phyloP scores from a whole-genome alignment of 1,284 basidiomycete genomes.

The Termitomyces sp. region DNA sequence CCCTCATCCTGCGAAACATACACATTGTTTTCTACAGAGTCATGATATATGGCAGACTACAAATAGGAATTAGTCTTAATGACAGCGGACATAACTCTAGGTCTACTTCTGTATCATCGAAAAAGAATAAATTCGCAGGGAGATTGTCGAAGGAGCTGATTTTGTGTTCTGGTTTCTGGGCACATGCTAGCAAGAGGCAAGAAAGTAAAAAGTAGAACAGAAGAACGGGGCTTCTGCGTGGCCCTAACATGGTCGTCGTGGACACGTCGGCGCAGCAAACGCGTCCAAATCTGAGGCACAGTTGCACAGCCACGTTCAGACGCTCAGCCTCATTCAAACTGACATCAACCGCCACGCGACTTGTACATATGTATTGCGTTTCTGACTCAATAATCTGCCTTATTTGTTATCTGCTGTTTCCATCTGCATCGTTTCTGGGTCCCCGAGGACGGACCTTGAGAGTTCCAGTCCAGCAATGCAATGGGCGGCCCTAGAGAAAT shows the following conservation, averaged over 20 bases:
- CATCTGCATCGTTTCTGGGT: no score
- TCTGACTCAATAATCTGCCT: no score
- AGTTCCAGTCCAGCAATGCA: no score
- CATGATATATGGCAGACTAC: conserved; percentile 81
- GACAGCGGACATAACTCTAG: not conserved
- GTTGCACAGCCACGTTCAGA: conserved; percentile 13
- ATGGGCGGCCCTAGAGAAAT: no score
- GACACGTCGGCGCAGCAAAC: conserved; percentile 17
- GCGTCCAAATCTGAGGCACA: conserved; percentile 10
- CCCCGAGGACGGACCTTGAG: no score
- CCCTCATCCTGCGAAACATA: conserved; percentile 89
- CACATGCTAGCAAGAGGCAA: conserved; percentile 16
- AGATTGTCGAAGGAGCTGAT: conserved; percentile 61
- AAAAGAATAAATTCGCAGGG: conserved; percentile 86
- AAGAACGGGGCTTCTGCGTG: conserved; percentile 19
- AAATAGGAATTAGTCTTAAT: conserved; percentile 1
- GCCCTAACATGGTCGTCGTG: conserved; percentile 24
- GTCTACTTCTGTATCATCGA: conserved; percentile 82
- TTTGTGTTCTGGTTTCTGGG: conserved; percentile 32
- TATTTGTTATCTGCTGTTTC: no score
- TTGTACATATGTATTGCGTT: no score
- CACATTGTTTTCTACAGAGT: conserved; percentile 63
- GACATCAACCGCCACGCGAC: not conserved
- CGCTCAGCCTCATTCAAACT: not conserved
- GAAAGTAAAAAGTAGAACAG: conserved; percentile 18